Percentiles rank a stretch among this genome's conserved stretches.
phyloP scores from a whole-genome alignment of 257 asterid genomes.

The Leonotis leonurus region DNA sequence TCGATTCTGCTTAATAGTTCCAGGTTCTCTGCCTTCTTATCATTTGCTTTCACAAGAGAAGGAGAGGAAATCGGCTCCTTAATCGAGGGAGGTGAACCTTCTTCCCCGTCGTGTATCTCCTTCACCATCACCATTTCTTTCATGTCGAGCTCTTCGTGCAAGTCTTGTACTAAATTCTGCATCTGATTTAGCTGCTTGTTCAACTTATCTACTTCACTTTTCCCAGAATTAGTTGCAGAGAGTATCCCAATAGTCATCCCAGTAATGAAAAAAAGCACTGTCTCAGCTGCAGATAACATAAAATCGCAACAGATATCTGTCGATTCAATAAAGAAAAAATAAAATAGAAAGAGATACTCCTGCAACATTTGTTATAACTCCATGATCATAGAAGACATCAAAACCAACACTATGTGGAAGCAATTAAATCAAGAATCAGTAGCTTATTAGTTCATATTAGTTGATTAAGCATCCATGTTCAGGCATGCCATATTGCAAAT shows the following conservation, averaged over 20 bases:
- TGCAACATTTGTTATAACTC: too few species aligned
- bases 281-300: conserved; percentile 33
- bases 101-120: conserved; percentile 33
- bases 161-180: conserved; percentile 51
- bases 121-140: conserved; percentile 47
- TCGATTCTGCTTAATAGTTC: conserved; percentile 53
- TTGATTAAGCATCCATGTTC: neutral
- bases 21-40: conserved; percentile 23
- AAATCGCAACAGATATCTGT: neutral
- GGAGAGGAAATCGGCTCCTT: conserved; percentile 33
- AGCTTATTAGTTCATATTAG: neutral
- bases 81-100: conserved; percentile 11
- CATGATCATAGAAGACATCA: neutral
- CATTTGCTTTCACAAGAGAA: conserved; percentile 11
- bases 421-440: neutral
- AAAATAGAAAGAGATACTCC: neutral
- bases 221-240: conserved; percentile 31
- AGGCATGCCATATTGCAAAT: neutral
- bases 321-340: neutral
- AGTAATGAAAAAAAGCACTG: conserved; percentile 35
- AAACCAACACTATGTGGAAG: neutral
- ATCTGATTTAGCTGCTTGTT: conserved; percentile 43
- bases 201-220: conserved; percentile 35
- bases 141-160: conserved; percentile 61
- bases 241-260: conserved; percentile 59